These are phyloP conservation scores for Pseudonitzschia delicatissima DNA, from an alignment of 108 stramenopile species.

Conservation along the genomic window DNA sequence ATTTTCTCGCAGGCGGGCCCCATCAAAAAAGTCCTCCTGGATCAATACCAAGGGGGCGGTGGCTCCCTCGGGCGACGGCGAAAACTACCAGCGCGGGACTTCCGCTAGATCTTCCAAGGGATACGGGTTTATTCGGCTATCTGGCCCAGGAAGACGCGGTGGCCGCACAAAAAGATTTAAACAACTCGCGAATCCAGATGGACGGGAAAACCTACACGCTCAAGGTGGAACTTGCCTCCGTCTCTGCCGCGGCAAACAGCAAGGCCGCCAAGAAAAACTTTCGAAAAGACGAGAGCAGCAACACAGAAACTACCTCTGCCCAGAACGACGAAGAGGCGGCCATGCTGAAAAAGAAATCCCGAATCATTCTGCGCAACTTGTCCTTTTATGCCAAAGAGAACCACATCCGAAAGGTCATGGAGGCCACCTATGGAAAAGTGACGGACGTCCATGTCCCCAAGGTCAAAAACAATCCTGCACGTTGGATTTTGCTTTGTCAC, in stretches of 20 bases:
- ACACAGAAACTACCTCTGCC: constrained; percentile 3
- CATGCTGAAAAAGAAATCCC: constrained; percentile 53
- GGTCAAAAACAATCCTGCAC: constrained; percentile 58
- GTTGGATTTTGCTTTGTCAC: constrained; percentile 94
- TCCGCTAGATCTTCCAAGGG: constrained; percentile 16
- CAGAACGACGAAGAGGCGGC: constrained; percentile 19
- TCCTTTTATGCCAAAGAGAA: constrained; percentile 78
- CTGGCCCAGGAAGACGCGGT: constrained; percentile 61
- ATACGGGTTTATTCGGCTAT: constrained; percentile 82
- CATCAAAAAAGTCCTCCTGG: constrained; percentile 76
- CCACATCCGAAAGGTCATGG: constrained; percentile 62
- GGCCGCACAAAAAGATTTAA: constrained; percentile 42
- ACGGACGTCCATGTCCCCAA: constrained; percentile 78
- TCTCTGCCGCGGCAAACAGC: constrained; percentile 10
- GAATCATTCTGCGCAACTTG: constrained; percentile 89
- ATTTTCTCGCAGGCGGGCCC: constrained; percentile 82
- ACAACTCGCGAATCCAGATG: constrained; percentile 49
- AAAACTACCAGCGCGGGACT: constrained; percentile 12
- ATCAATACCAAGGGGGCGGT: constrained; percentile 38
- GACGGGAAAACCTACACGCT: constrained; percentile 48
- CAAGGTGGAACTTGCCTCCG: constrained; percentile 56
- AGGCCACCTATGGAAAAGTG: constrained; percentile 62
- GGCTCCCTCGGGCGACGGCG: constrained; percentile 1
- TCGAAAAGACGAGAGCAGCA: constrained; percentile 5
- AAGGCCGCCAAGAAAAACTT: background rate